Evolutionary conservation across 345 rosid genomes (phyloP).

Genomic region (Garcia nutans): DNA sequence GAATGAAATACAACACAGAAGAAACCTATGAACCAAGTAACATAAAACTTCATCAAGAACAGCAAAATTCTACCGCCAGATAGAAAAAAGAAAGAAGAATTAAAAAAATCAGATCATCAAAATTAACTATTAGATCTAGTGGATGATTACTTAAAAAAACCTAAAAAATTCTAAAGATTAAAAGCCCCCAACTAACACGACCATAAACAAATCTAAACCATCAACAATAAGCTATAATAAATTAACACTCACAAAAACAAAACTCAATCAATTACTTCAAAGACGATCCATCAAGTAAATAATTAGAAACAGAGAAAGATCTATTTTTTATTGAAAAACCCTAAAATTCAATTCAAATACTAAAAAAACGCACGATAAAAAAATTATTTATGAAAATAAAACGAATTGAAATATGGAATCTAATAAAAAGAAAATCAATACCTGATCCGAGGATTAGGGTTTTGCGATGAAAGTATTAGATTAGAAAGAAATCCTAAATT

Average conservation of each 20-base stretch:
- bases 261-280: no score
- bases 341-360: not conserved
- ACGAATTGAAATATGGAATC: not conserved
- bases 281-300: no score
- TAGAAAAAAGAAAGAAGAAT: not conserved
- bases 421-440: not conserved
- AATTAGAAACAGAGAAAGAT: not conserved
- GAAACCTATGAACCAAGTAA: no score
- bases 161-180: no score
- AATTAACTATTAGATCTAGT: not conserved
- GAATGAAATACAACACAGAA: no score
- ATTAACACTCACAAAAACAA: not conserved
- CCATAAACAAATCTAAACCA: not conserved
- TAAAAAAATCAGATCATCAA: no score
- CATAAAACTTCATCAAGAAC: not conserved
- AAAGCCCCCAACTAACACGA: not conserved
- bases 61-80: not conserved
- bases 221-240: no score
- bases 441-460: conserved; percentile 42
- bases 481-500: conserved; percentile 24
- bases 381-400: not conserved
- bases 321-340: not conserved
- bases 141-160: not conserved
- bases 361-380: not conserved
- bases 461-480: conserved; percentile 8